Evolutionary conservation across 257 asterid species (phyloP).

Genomic region (Ilex asprella): DNA sequence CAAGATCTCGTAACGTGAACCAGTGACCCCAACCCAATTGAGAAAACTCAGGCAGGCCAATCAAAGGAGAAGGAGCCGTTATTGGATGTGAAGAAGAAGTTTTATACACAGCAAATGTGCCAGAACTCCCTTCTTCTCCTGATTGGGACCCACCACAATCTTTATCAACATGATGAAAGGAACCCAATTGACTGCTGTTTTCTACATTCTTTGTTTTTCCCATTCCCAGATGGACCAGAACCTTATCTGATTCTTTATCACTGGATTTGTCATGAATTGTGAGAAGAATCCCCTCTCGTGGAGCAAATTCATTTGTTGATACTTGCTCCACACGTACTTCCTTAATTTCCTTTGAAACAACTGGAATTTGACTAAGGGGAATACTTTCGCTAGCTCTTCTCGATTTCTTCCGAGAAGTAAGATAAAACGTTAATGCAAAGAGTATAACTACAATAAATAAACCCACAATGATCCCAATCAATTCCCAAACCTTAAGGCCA

Average conservation of each 20-base stretch:
- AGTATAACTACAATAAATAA: constrained; percentile 59
- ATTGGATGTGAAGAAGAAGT: constrained; percentile 50
- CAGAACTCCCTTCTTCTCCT: constrained; percentile 85
- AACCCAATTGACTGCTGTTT: constrained; percentile 52
- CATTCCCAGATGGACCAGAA: constrained; percentile 64
- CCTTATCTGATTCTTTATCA: constrained; percentile 71
- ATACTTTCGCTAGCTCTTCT: constrained; percentile 38
- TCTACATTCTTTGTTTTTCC: constrained; percentile 52
- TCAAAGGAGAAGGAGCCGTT: constrained; percentile 78
- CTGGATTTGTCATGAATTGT: constrained; percentile 72
- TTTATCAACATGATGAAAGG: constrained; percentile 58
- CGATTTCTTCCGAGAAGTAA: constrained; percentile 66
- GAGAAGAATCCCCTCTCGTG: constrained; percentile 71
- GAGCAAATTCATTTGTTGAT: constrained; percentile 52
- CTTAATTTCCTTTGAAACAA: constrained; percentile 77
- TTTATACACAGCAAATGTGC: constrained; percentile 42
- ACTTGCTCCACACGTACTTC: constrained; percentile 85
- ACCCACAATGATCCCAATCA: constrained; percentile 77
- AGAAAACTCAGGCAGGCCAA: constrained; percentile 89
- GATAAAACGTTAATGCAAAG: constrained; percentile 48
- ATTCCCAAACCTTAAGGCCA: constrained; percentile 84
- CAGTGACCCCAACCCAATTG: constrained; percentile 99
- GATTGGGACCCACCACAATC: constrained; percentile 68
- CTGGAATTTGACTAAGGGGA: constrained; percentile 69
- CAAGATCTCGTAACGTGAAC: constrained; percentile 88